Evolutionary conservation across 768 basidiomycete species (phyloP).

Genomic region (Xerocomellus dryophilus): DNA sequence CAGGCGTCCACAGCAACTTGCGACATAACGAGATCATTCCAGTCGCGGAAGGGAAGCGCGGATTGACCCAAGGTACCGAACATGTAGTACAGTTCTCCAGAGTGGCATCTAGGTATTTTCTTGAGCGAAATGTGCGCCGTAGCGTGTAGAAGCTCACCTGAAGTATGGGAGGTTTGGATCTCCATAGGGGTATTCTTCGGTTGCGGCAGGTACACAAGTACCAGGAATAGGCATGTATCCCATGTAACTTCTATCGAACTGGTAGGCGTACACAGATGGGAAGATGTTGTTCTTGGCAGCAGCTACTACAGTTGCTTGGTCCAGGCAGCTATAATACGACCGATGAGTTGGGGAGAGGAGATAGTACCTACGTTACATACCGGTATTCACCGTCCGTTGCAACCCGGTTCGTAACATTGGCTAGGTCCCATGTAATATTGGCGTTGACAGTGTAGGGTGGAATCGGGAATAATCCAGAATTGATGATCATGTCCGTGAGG

Average conservation of each 20-base stretch:
- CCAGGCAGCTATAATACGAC: conserved; percentile 26
- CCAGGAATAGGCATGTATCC: conserved; percentile 46
- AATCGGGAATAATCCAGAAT: conserved; percentile 1
- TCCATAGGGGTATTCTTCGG: conserved; percentile 42
- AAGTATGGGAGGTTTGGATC: conserved; percentile 48
- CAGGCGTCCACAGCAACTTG: conserved; percentile 45
- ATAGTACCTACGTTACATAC: not conserved
- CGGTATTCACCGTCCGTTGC: conserved; percentile 9
- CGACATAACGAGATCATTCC: conserved; percentile 41
- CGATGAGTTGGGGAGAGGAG: not conserved
- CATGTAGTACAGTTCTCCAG: conserved; percentile 32
- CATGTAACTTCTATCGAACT: conserved; percentile 46
- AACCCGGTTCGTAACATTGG: conserved; percentile 3
- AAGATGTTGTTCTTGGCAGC: conserved; percentile 42
- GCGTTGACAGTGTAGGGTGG: not conserved
- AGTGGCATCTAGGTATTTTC: conserved; percentile 23
- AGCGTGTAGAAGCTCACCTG: conserved; percentile 23
- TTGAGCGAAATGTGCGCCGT: not conserved
- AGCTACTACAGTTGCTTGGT: conserved; percentile 46
- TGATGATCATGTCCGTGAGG: conserved; percentile 1
- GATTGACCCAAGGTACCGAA: conserved; percentile 39
- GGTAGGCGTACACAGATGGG: conserved; percentile 42
- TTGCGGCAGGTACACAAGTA: conserved; percentile 43
- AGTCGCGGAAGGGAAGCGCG: conserved; percentile 43
- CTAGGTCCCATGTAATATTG: conserved; percentile 5